Percentiles rank a stretch among this genome's conserved stretches.
Conservation (phyloP, 371 early-diverging fungal genomes). For the Conidiobolus incongruus region DNA sequence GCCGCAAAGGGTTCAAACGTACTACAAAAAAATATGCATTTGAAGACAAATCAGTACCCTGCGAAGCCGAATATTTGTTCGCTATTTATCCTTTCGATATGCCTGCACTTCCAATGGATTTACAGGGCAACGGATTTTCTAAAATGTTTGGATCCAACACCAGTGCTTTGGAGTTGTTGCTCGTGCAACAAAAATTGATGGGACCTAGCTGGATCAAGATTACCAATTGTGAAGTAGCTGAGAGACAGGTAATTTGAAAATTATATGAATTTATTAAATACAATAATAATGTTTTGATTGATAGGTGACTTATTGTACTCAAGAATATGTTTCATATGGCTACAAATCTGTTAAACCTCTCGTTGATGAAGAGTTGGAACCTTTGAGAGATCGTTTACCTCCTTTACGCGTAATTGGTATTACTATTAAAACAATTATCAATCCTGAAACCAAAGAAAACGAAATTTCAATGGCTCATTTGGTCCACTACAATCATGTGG, state of each 20-base stretch:
- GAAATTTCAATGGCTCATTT: conserved; percentile 55
- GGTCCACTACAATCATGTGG: conserved; percentile 27
- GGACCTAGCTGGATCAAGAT: conserved; percentile 91
- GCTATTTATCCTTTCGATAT: conserved; percentile 55
- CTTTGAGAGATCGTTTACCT: conserved; percentile 24
- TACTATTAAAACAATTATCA: conserved; percentile 57
- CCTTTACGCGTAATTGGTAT: conserved; percentile 71
- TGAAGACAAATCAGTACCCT: conserved; percentile 65
- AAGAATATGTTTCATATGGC: conserved; percentile 36
- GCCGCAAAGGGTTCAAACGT: conserved; percentile 27
- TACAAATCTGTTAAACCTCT: conserved; percentile 46
- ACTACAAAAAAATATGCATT: conserved; percentile 82
- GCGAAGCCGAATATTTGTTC: conserved; percentile 64
- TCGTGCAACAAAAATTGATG: conserved; percentile 85
- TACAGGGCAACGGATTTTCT: conserved; percentile 61
- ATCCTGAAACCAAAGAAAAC: conserved; percentile 51
- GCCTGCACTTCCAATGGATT: conserved; percentile 37
- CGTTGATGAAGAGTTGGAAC: conserved; percentile 19
- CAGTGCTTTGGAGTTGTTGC: conserved; percentile 72
- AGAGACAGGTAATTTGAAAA: conserved; percentile 16
- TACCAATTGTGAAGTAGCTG: conserved; percentile 15
- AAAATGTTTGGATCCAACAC: conserved; percentile 77
- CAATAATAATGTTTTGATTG: background rate
- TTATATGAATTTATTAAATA: background rate
- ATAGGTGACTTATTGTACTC: conserved; percentile 28